A percentile compares a stretch with the other conserved stretches of the same genome.
Evolutionary conservation across 2,329 filamentous ascomycete genomes (phyloP).

Genomic region (Aspergillus terreus): DNA sequence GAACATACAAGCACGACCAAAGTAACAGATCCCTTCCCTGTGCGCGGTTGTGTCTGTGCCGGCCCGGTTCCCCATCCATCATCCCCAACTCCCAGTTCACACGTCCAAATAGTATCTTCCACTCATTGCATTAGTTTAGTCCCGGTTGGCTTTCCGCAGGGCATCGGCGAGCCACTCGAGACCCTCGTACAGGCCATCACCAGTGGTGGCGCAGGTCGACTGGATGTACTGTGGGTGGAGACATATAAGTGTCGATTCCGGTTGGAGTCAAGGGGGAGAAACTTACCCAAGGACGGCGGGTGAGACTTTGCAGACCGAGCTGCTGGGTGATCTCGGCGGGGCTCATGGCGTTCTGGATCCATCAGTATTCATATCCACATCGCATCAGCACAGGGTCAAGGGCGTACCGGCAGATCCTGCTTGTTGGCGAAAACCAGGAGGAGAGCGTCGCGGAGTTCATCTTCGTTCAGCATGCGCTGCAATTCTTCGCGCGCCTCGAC

Average conservation of each 20-base stretch:
- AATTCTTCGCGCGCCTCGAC: slow-evolving; percentile 95
- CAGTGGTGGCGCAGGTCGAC: slow-evolving; percentile 97
- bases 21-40: slow-evolving; percentile 29
- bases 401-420: slow-evolving; percentile 91
- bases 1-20: slow-evolving; percentile 32
- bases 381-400: not conserved
- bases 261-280: slow-evolving; percentile 9
- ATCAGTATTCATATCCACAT: slow-evolving; percentile 22
- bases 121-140: slow-evolving; percentile 39
- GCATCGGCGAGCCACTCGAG: slow-evolving; percentile 87
- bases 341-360: slow-evolving; percentile 90
- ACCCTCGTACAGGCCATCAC: slow-evolving; percentile 99
- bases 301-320: slow-evolving; percentile 97
- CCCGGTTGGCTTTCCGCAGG: slow-evolving; percentile 65
- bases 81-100: slow-evolving; percentile 35
- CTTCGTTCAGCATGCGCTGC: slow-evolving; percentile 97
- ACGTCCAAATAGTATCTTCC: slow-evolving; percentile 30
- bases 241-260: slow-evolving; percentile 16
- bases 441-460: slow-evolving; percentile 95
- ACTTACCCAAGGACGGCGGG: slow-evolving; percentile 97
- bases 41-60: slow-evolving; percentile 25
- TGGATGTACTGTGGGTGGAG: slow-evolving; percentile 75
- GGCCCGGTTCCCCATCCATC: slow-evolving; percentile 32
- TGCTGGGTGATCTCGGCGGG: slow-evolving; percentile 99
- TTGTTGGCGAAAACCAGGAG: slow-evolving; percentile 99